These are phyloP conservation scores for Scheffersomyces insectosa DNA, from an alignment of 1,139 yeast species.

Conservation along the genomic window DNA sequence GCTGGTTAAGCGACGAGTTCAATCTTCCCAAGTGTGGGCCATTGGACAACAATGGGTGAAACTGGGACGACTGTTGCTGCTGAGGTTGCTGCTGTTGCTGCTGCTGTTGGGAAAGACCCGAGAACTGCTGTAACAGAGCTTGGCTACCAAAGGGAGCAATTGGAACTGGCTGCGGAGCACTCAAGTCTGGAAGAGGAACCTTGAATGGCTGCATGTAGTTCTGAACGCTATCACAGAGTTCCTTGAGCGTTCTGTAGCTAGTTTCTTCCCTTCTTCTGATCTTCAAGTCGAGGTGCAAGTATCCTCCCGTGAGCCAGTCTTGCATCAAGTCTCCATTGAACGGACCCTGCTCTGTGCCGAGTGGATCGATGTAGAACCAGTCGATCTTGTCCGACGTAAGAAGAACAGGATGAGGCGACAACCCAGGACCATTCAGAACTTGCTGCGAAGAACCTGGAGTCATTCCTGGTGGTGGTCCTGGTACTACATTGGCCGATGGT, in stretches of 20 bases:
- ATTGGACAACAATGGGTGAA: conserved; percentile 24
- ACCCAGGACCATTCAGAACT: conserved; percentile 4
- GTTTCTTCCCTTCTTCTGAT: conserved; percentile 57
- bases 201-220: conserved; percentile 62
- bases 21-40: conserved; percentile 26
- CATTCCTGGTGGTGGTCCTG: conserved; percentile 23
- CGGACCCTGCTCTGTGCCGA: conserved; percentile 78
- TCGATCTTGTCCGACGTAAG: conserved; percentile 42
- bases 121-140: conserved; percentile 6
- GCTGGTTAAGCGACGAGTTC: conserved; percentile 17
- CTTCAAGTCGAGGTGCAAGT: conserved; percentile 55
- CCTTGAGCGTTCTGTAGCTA: conserved; percentile 41
- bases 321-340: conserved; percentile 77
- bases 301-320: conserved; percentile 68
- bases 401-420: conserved; percentile 11
- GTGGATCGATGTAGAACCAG: conserved; percentile 76
- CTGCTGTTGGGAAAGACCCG: conserved; percentile 5
- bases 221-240: conserved; percentile 46
- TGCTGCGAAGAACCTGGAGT: conserved; percentile 2
- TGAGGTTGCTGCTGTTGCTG: conserved; percentile 9
- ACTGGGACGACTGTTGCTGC: conserved; percentile 16
- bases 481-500: not conserved
- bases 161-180: conserved; percentile 1
- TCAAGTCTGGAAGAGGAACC: conserved; percentile 41
- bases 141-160: conserved; percentile 6